Conservation (phyloP, 1,284 basidiomycete genomes). For the Fomitopsis betulina region DNA sequence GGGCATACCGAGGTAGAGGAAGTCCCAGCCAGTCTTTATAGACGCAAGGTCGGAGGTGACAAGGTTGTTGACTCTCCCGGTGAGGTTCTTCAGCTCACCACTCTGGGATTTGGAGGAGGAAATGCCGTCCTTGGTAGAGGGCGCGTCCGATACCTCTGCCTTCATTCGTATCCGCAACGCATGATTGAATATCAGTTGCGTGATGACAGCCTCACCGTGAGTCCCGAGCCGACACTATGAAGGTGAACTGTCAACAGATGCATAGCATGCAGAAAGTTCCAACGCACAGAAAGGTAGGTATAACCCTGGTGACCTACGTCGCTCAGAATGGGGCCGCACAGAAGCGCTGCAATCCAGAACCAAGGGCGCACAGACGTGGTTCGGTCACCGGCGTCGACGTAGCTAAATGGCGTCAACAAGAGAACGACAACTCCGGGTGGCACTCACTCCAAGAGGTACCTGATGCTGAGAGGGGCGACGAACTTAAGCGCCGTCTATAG, state of each 20-base stretch:
- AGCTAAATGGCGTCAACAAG: constrained; percentile 15
- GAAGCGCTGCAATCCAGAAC: constrained; percentile 56
- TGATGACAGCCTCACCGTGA: constrained; percentile 53
- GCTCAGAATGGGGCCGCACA: constrained; percentile 44
- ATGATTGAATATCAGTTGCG: constrained; percentile 64
- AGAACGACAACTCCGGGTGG: neutral
- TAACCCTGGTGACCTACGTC: constrained; percentile 32
- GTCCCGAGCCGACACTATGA: constrained; percentile 37
- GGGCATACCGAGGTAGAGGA: constrained; percentile 9
- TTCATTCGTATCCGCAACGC: constrained; percentile 59
- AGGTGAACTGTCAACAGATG: neutral
- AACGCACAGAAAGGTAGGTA: constrained; percentile 5
- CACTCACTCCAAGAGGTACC: constrained; percentile 28
- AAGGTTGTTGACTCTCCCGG: constrained; percentile 45
- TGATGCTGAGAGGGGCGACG: constrained; percentile 35
- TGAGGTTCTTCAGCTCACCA: constrained; percentile 32
- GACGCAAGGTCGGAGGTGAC: constrained; percentile 30
- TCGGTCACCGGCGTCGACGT: constrained; percentile 33
- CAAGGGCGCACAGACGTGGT: constrained; percentile 32
- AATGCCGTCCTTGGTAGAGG: neutral
- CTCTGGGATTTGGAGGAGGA: constrained; percentile 1
- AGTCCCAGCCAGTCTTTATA: constrained; percentile 25
- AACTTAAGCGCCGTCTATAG: constrained; percentile 19
- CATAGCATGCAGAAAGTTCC: neutral
- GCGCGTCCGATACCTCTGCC: constrained; percentile 29